Evolutionary conservation across 768 basidiomycete genomes (phyloP), one percentile per base, ranked within the genome.

Genomic region (Hericium coralloides): DNA sequence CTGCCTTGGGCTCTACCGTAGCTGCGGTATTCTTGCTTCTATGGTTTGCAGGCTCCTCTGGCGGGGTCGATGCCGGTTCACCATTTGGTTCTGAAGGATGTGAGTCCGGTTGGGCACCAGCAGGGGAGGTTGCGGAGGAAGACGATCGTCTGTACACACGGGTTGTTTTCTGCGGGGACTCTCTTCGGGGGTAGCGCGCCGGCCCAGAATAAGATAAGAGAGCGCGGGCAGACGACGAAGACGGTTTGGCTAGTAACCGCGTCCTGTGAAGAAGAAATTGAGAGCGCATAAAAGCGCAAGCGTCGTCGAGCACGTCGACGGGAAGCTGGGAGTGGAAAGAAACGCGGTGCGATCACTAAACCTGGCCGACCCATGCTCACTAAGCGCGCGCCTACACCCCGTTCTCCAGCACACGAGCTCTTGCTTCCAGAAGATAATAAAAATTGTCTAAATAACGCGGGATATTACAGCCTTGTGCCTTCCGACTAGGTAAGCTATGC

Each of bases 31-130:
- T 67, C 48, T 77, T 66, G 67, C 76, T 67, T 36, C 62, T 64
- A 59, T 66, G 68, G 55, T 67, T 79, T 43, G 52, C 57, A 20
- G 67, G 65, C 47, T 76, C 77, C 41, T 79, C 79, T 6, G 67
- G 18, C 2, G 69, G 59, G 5, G 60, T 25, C 18, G 22, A 4
- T 12, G 49, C 20, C 25, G 58, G 25, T 65, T 65, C 55, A 58
- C 36, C 25, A 50, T 55, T 54, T 14, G 60, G 62, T 25, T 61
- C 47, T 7, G 62, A 36, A 53, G 52, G 59, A 51, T 60, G 69
- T 59, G 61, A 50, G 6, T 61, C 49, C 5, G 55, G 52, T 39
- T 52, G 55, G 47, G 51, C 7, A 23, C 60, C 45, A 18, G 56
- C 50, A 7, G 67, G 36, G 17, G 59, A 38, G 0, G 67, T 59